These are phyloP conservation scores for Dactylellina drechsleri DNA, from an alignment of 2,329 filamentous ascomycete species.

Conservation along the genomic window DNA sequence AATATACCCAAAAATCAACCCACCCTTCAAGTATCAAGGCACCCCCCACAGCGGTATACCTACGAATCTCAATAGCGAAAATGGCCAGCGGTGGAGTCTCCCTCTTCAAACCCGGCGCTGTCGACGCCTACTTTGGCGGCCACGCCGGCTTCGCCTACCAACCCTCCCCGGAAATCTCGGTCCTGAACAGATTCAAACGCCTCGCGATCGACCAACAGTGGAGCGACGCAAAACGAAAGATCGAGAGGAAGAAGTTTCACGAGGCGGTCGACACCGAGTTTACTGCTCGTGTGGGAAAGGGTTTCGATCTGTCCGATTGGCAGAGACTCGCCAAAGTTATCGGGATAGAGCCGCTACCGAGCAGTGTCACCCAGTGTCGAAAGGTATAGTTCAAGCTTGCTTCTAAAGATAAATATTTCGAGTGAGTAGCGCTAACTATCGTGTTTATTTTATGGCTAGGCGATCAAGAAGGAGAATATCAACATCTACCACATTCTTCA, in stretches of 20 bases:
- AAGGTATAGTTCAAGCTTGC: conserved; percentile 15
- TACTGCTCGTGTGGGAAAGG: conserved; percentile 26
- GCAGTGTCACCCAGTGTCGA: conserved; percentile 39
- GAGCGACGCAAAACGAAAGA: neutral
- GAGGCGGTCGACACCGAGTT: conserved; percentile 40
- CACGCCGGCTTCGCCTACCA: conserved; percentile 22
- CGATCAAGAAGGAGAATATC: conserved; percentile 45
- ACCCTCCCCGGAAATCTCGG: conserved; percentile 23
- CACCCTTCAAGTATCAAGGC: too few species aligned
- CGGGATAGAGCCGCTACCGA: conserved; percentile 34
- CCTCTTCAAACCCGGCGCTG: conserved; percentile 35
- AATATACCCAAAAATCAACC: neutral
- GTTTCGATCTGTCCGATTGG: conserved; percentile 28
- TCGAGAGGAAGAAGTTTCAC: conserved; percentile 36
- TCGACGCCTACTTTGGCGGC: conserved; percentile 34
- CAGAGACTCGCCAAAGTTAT: conserved; percentile 47
- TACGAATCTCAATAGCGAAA: neutral
- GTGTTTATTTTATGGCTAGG: neutral
- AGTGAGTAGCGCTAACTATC: neutral
- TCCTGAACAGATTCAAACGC: conserved; percentile 38
- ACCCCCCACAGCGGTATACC: neutral
- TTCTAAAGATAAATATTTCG: too few species aligned
- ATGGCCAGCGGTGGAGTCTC: conserved; percentile 15
- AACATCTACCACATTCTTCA: conserved; percentile 47
- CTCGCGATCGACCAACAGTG: conserved; percentile 37